Evolutionary conservation across 164 flowering plant genomes (phyloP), one percentile per base, ranked within the genome.

Genomic region (Paratinospora sagittata): DNA sequence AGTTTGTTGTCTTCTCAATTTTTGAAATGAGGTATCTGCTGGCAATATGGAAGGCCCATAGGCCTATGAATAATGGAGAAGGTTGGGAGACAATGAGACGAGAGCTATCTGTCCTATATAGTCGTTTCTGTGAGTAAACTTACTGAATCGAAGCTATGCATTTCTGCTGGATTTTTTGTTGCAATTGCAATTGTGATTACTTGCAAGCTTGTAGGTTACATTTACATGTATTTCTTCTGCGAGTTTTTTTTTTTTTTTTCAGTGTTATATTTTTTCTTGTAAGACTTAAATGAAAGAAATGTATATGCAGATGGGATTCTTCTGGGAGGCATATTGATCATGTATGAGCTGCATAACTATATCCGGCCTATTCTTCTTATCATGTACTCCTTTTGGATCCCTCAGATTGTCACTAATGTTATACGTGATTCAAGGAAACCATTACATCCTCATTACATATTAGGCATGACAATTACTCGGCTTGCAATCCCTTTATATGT

Each of bases 21-120:
- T 95, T 92, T 85, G 99, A 95, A 85, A 95, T 92, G 97, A 83
- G 99, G 74, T 95, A 92, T 85, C 97, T 95, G 71, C 93, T 95
- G 74, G 96, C 97, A 8, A 92, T 95, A 81, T 95, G 99, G 99
- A 95, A 95, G 78, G 99, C 99, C 60, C 90, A 86, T 76, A 87
- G 99, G 71, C 93, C 97, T 47, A 70, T 79, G 79, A 87, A 80
- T 77, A 87, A 75, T 72, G 97, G 97, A 70, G 99, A 95, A 73
- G 92, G 95, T 62, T 92, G 97, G 99, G 97, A 95, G 72, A 85
- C 90, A 66, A 91, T 95, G 99, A 88, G 99, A 82, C 96, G 97
- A 13, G 99, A 92, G 71, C 89, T 95, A 23, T 92, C 99, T 41
- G 90, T 87, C 82, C 88, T 95, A 17, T 95, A 95, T 71, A 87